Percentiles rank a stretch among this genome's conserved stretches.
Conservation (phyloP, 1,139 yeast species). For the Yamadazyma kanchanaburiensis region DNA sequence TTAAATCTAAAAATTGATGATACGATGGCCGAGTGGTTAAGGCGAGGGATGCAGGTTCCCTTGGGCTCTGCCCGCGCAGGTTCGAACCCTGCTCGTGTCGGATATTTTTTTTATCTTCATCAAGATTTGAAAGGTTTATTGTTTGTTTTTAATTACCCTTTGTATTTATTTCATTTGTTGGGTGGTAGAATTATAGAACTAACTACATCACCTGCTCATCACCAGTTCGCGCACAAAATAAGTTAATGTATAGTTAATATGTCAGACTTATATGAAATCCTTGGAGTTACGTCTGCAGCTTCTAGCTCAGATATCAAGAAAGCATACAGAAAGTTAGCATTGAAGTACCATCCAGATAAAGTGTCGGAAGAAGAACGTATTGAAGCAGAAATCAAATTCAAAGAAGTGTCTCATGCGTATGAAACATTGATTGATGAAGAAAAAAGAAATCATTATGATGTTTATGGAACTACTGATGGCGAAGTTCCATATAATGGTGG, state of each 20-base stretch:
- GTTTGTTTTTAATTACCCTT: too few species aligned
- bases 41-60: constrained; percentile 55
- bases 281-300: constrained; percentile 66
- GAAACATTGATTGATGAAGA: constrained; percentile 67
- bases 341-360: constrained; percentile 79
- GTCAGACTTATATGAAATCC: constrained; percentile 63
- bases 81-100: constrained; percentile 57
- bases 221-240: too few species aligned
- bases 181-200: too few species aligned
- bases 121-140: too few species aligned
- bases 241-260: too few species aligned
- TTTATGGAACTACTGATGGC: constrained; percentile 50
- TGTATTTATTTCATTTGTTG: too few species aligned
- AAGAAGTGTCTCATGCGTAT: constrained; percentile 75
- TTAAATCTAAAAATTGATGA: constrained; percentile 15
- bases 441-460: constrained; percentile 54
- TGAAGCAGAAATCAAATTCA: constrained; percentile 68
- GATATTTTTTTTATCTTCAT: constrained; percentile 17
- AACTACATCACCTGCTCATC: too few species aligned
- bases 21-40: constrained; percentile 57
- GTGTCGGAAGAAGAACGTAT: constrained; percentile 63
- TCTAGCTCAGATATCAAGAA: constrained; percentile 63
- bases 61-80: constrained; percentile 56
- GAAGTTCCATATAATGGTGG: constrained; percentile 11
- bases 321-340: constrained; percentile 74